phyloP scores from a whole-genome alignment of 768 basidiomycete species.

The Amanita pallidorosea region DNA sequence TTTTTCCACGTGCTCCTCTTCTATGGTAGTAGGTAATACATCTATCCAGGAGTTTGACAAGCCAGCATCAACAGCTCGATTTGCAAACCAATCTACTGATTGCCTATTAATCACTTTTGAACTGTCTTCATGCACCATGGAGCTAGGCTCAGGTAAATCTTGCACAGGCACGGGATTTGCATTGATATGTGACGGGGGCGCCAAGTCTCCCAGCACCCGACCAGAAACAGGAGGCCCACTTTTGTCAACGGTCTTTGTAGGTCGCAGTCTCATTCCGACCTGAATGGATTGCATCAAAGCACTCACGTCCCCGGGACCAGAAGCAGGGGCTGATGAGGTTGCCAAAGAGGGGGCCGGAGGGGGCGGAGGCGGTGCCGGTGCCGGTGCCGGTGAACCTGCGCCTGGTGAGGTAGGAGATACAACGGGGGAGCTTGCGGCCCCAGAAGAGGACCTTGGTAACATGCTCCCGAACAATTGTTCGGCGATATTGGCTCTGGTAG shows the following conservation, averaged over 20 bases:
- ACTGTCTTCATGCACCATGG: constrained; percentile 14
- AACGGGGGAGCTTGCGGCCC: constrained; percentile 36
- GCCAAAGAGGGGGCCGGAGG: constrained; percentile 19
- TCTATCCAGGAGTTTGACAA: constrained; percentile 16
- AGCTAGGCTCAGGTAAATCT: constrained; percentile 17
- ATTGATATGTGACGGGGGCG: constrained; percentile 62
- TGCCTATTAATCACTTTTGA: constrained; percentile 44
- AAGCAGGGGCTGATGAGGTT: constrained; percentile 15
- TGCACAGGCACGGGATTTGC: constrained; percentile 25
- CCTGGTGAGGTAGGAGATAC: constrained; percentile 22
- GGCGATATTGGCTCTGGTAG: constrained; percentile 62
- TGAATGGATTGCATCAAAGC: constrained; percentile 78
- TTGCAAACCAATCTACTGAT: constrained; percentile 87
- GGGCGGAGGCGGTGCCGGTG: constrained; percentile 21
- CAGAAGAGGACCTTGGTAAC: constrained; percentile 51
- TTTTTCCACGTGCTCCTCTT: constrained; percentile 45
- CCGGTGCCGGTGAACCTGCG: constrained; percentile 20
- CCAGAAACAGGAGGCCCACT: constrained; percentile 64
- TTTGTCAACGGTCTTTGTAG: constrained; percentile 76
- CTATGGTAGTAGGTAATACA: constrained; percentile 39
- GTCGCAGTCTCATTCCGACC: constrained; percentile 57
- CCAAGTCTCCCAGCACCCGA: constrained; percentile 64
- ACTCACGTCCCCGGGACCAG: constrained; percentile 37
- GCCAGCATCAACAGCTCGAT: constrained; percentile 67
- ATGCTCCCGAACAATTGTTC: constrained; percentile 68